Percentiles rank a stretch among this genome's conserved stretches.
Conservation (phyloP, 352 stramenopile species). For the Blastocystis sp. region DNA sequence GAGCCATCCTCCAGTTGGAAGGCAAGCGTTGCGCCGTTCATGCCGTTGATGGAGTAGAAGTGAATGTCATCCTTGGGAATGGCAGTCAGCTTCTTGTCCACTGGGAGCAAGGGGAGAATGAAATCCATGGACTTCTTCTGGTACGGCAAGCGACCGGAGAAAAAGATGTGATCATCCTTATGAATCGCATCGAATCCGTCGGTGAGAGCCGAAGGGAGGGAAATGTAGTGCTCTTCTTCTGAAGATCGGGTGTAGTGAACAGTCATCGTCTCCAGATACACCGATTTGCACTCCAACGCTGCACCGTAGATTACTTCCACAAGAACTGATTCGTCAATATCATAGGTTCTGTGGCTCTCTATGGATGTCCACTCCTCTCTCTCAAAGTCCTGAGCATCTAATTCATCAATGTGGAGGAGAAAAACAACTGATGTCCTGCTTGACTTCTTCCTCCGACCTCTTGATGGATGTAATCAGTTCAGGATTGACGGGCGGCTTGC, state of each 20-base stretch:
- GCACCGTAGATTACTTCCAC: not conserved
- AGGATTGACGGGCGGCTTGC: not conserved
- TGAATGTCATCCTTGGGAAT: too few relatives aligned
- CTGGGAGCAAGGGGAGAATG: too few relatives aligned
- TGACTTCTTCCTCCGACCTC: not conserved
- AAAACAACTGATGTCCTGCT: not conserved
- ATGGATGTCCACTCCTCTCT: not conserved
- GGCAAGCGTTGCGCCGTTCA: not conserved
- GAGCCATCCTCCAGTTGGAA: too few relatives aligned
- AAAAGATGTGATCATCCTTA: not conserved
- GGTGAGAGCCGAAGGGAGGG: conserved; percentile 4
- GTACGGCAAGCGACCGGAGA: too few relatives aligned
- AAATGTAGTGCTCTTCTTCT: not conserved
- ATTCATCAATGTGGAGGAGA: not conserved
- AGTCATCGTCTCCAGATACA: not conserved
- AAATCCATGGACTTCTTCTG: too few relatives aligned
- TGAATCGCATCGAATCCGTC: conserved; percentile 6
- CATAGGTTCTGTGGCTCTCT: not conserved
- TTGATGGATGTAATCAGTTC: not conserved
- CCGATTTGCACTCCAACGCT: not conserved
- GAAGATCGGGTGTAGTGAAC: not conserved
- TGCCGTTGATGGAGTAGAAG: not conserved
- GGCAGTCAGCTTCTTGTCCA: too few relatives aligned
- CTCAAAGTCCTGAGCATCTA: not conserved
- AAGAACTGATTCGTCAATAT: conserved; percentile 10